Conservation (phyloP, 2,329 filamentous ascomycete species). For the Trichoderma simmonsii region DNA sequence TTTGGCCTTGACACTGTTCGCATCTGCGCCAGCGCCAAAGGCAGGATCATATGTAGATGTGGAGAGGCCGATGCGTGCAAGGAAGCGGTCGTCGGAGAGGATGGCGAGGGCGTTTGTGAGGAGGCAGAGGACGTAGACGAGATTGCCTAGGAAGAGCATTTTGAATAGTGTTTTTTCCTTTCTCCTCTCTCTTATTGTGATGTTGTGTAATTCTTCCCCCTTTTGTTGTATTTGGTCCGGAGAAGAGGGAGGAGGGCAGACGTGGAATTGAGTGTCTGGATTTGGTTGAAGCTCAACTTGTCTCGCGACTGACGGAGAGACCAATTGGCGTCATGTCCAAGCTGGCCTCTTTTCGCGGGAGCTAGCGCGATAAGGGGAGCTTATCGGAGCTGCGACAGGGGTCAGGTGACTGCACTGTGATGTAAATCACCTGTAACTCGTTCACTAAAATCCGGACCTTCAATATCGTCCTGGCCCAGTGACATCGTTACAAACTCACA, state of each 20-base stretch:
- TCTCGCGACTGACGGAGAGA: not conserved
- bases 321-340: slow-evolving; percentile 1
- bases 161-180: slow-evolving; percentile 17
- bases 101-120: slow-evolving; percentile 92
- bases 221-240: not conserved
- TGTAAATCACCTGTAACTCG: not conserved
- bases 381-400: slow-evolving; percentile 10
- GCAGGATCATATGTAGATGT: slow-evolving; percentile 66
- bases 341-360: slow-evolving; percentile 17
- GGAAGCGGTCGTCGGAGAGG: slow-evolving; percentile 91
- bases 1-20: slow-evolving; percentile 75
- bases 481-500: not conserved
- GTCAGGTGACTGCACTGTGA: slow-evolving; percentile 10
- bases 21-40: slow-evolving; percentile 70
- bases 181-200: not conserved
- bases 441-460: slow-evolving; percentile 17
- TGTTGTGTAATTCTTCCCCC: not conserved
- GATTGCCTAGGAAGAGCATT: slow-evolving; percentile 69
- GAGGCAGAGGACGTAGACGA: slow-evolving; percentile 77
- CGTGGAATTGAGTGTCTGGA: not conserved
- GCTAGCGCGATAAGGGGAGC: slow-evolving; percentile 16
- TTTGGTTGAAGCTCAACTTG: not conserved
- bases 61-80: slow-evolving; percentile 81
- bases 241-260: not conserved
- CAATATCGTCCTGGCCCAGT: not conserved